A percentile compares a stretch with the other conserved stretches of the same genome.
Conservation (phyloP, 2,329 filamentous ascomycete species). For the Nothopassalora personata region DNA sequence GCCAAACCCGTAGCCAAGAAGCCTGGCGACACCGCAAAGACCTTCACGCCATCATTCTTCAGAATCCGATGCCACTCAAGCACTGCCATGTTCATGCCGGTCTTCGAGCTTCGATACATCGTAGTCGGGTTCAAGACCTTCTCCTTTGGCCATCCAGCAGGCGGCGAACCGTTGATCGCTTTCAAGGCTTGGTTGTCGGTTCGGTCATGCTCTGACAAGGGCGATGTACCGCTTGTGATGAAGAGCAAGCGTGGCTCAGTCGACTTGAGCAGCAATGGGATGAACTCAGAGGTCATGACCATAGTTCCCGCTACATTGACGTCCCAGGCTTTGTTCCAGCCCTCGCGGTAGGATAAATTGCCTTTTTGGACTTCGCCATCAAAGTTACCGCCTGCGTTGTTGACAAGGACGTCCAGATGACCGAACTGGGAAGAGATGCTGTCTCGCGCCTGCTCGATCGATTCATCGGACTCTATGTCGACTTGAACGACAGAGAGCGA, state of each 20-base stretch:
- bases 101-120: constrained; percentile 41
- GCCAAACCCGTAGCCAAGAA: constrained; percentile 43
- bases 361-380: constrained; percentile 35
- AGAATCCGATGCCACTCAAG: constrained; percentile 42
- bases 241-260: constrained; percentile 35
- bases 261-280: constrained; percentile 37
- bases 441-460: constrained; percentile 46
- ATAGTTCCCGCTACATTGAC: constrained; percentile 38
- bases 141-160: constrained; percentile 47
- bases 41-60: constrained; percentile 44
- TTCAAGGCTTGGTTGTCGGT: constrained; percentile 25
- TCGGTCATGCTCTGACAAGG: constrained; percentile 34
- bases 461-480: constrained; percentile 51
- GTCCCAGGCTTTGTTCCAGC: constrained; percentile 35
- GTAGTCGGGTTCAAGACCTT: constrained; percentile 23
- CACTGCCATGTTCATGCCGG: constrained; percentile 48
- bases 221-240: constrained; percentile 40
- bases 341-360: constrained; percentile 32
- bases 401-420: constrained; percentile 50
- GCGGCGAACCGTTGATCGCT: constrained; percentile 21
- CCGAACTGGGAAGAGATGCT: constrained; percentile 41
- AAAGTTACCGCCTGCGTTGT: constrained; percentile 52
- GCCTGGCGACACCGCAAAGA: constrained; percentile 44
- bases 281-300: constrained; percentile 33
- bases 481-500: constrained; percentile 47